Evolutionary conservation across 768 basidiomycete genomes (phyloP), one percentile per base, ranked within the genome.

Genomic region (Nidularia pulvinata): DNA sequence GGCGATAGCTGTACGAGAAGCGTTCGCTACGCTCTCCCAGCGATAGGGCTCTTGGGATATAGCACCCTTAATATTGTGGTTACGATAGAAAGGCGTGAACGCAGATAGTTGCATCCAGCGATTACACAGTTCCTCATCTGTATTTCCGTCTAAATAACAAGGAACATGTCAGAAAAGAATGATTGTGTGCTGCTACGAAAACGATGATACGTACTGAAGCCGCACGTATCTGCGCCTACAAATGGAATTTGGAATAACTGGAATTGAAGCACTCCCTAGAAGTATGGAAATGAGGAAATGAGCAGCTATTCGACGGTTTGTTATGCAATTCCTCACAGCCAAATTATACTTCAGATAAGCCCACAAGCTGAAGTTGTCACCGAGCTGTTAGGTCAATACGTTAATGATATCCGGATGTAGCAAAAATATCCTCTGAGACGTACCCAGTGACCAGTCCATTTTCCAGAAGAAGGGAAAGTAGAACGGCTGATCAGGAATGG

Each of bases 91-190:
- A 5, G 91, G 91, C 30, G 80, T 79, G 65, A 93, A 93, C 1
- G 90, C 91, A 3, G 87, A 77, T n/a, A 92, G 78, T 65, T 88
- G 85, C 89, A 90, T 91, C 91, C 91, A 93, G 14, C 91, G 80
- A 56, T 85, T 86, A 68, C 89, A 89, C 7, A 93, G 76, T 64
- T 92, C 89, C 66, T 93, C 91, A 59, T 90, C 82, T 6, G 86
- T 85, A 65, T 92, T 91, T 2, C 73, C 81, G 56, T 74, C 71
- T 75, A 55, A 25, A 9, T 19, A 11, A 34, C 19, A 19, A 49
- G 33, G 7, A 33, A 13, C 25, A 30, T 39, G 43, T 54, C 37
- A 39, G 19, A 9, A 25, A 10, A 42, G 19, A 19, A 19, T 19
- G 19, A 19, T 19, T 11, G 35, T 39, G 46, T 49, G 57, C 49